phyloP scores from a whole-genome alignment of 2,329 filamentous ascomycete genomes.

The Geosmithia flava region DNA sequence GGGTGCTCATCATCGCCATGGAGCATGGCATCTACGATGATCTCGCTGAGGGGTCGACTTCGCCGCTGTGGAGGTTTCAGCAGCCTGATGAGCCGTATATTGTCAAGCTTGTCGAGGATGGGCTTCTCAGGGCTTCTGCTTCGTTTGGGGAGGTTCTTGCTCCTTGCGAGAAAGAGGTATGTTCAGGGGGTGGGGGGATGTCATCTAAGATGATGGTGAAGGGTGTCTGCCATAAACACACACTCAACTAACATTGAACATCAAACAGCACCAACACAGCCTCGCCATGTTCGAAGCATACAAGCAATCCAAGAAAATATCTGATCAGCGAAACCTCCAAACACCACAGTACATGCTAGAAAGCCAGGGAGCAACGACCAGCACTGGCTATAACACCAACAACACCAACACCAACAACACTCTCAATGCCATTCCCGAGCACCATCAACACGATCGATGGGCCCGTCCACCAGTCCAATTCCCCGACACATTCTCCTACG shows the following conservation, averaged over 20 bases:
- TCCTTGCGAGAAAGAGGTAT: constrained; percentile 14
- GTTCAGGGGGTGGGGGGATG: too few relatives aligned
- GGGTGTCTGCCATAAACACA: too few relatives aligned
- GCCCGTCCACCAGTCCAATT: constrained; percentile 3
- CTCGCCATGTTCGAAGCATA: constrained; percentile 16
- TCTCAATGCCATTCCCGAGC: not conserved
- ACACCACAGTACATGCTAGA: constrained; percentile 13
- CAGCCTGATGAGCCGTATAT: constrained; percentile 18
- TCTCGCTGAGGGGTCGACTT: constrained; percentile 20
- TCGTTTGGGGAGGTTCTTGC: constrained; percentile 17
- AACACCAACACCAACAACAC: not conserved
- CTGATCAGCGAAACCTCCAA: not conserved
- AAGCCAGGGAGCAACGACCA: too few relatives aligned
- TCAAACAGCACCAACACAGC: constrained; percentile 15
- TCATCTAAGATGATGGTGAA: too few relatives aligned
- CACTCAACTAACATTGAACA: too few relatives aligned
- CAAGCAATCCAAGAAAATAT: constrained; percentile 9
- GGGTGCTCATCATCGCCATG: constrained; percentile 20
- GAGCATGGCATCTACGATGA: constrained; percentile 21
- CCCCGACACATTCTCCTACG: not conserved
- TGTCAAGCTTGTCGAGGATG: constrained; percentile 15
- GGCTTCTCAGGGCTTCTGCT: constrained; percentile 18
- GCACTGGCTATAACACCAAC: constrained; percentile 4
- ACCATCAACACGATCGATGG: constrained; percentile 6
- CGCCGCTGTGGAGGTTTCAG: constrained; percentile 20